A percentile compares a stretch with the other conserved stretches of the same genome.
These are phyloP conservation scores for Neurospora sp. DNA, from an alignment of 495 filamentous ascomycete species.

Conservation along the genomic window DNA sequence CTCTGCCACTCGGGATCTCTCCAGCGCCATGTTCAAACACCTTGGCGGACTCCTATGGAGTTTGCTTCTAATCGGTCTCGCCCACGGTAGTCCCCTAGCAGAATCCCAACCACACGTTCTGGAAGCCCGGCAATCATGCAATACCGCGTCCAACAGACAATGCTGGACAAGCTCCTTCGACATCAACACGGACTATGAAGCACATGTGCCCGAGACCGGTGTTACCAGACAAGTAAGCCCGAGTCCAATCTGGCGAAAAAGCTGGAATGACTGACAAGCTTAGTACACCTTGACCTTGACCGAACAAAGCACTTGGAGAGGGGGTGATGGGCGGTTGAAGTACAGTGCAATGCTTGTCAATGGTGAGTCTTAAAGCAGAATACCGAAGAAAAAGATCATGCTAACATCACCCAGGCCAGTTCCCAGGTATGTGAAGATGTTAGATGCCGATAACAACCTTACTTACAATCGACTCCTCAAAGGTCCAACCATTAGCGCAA, in stretches of 20 bases:
- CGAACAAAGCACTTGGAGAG: conserved; percentile 23
- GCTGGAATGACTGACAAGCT: background rate
- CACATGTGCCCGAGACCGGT: conserved; percentile 16
- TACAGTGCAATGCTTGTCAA: conserved; percentile 36
- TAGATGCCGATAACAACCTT: background rate
- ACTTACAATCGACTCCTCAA: conserved; percentile 1
- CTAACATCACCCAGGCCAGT: conserved; percentile 11
- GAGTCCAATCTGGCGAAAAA: background rate
- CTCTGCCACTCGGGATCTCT: background rate
- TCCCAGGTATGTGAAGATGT: conserved; percentile 11
- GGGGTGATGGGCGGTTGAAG: conserved; percentile 36
- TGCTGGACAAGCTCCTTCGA: conserved; percentile 28
- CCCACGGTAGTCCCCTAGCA: background rate
- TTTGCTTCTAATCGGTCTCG: background rate
- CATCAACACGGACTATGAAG: conserved; percentile 28
- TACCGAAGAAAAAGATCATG: background rate
- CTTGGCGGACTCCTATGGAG: conserved; percentile 4
- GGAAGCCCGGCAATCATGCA: conserved; percentile 20
- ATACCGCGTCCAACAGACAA: conserved; percentile 24
- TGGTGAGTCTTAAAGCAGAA: conserved; percentile 7
- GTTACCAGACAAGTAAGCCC: conserved; percentile 15
- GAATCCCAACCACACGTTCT: background rate
- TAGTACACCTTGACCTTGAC: conserved; percentile 33
- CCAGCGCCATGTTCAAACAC: background rate
- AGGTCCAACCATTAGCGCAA: conserved; percentile 44